Evolutionary conservation across 2,329 filamentous ascomycete genomes (phyloP).

Genomic region (Aureobasidium lini): DNA sequence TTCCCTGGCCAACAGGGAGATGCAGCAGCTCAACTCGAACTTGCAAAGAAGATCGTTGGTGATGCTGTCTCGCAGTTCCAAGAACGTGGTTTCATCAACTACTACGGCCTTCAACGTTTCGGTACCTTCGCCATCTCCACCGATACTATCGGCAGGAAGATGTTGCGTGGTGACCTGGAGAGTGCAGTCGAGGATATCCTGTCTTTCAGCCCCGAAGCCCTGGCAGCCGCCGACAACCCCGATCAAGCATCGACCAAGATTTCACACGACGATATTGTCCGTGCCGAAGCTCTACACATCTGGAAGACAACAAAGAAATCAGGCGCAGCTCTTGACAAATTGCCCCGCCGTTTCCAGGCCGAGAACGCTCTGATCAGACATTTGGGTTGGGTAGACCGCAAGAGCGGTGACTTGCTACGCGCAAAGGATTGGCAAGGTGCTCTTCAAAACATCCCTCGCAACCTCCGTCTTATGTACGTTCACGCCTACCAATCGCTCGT

Average conservation of each 20-base stretch:
- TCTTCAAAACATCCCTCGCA: constrained; percentile 69
- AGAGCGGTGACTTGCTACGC: constrained; percentile 39
- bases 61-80: constrained; percentile 59
- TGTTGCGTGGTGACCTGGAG: constrained; percentile 74
- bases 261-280: constrained; percentile 67
- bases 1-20: constrained; percentile 43
- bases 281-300: constrained; percentile 68
- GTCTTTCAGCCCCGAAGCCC: constrained; percentile 58
- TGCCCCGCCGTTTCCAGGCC: constrained; percentile 76
- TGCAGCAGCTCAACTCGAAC: constrained; percentile 27
- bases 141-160: constrained; percentile 74
- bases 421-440: constrained; percentile 72
- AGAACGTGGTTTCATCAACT: constrained; percentile 84
- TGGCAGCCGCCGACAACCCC: constrained; percentile 45
- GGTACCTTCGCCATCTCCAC: constrained; percentile 82
- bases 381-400: constrained; percentile 45
- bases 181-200: constrained; percentile 73
- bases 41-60: constrained; percentile 45
- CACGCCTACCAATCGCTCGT: constrained; percentile 94
- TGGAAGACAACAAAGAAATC: constrained; percentile 52
- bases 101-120: constrained; percentile 95
- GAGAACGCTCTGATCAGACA: constrained; percentile 74
- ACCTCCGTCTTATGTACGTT: constrained; percentile 85
- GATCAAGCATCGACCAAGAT: constrained; percentile 39
- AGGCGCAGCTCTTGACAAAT: constrained; percentile 53